Conservation (phyloP, 2,329 filamentous ascomycete genomes). For the Colletotrichum tofieldiae region DNA sequence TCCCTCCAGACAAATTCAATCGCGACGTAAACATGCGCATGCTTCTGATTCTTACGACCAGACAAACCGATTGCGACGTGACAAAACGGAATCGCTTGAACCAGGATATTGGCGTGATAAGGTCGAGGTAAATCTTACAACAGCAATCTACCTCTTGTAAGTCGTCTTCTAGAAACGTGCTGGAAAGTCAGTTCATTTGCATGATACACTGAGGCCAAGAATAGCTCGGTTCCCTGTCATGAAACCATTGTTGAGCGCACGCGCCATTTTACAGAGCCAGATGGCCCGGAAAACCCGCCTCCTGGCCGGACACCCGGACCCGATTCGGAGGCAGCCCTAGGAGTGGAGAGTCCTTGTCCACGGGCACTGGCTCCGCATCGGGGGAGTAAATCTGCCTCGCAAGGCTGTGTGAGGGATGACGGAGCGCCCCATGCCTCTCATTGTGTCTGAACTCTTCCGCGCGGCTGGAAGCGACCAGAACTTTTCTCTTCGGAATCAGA, state of each 20-base stretch:
- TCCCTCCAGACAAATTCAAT: neutral
- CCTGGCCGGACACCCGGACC: neutral
- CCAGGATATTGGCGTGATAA: neutral
- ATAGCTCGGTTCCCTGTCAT: neutral
- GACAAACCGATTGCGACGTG: neutral
- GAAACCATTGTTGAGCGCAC: neutral
- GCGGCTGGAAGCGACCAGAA: neutral
- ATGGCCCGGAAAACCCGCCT: neutral
- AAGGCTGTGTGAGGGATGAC: constrained; percentile 12
- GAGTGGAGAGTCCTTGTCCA: constrained; percentile 5
- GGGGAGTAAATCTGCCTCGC: constrained; percentile 30
- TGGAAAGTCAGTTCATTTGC: neutral
- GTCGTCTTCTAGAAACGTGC: neutral
- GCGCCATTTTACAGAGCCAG: neutral
- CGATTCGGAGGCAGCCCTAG: constrained; percentile 27
- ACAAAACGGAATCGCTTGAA: neutral
- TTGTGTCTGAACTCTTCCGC: constrained; percentile 1
- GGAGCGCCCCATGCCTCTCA: neutral
- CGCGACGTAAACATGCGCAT: neutral
- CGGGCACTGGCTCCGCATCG: neutral
- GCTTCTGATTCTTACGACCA: too few species aligned
- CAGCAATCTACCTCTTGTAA: neutral
- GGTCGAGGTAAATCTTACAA: too few species aligned
- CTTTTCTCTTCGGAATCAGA: neutral
- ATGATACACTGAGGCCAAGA: neutral